Conservation (phyloP, 202 grass and related monocot genomes). For the Musa balbisiana region DNA sequence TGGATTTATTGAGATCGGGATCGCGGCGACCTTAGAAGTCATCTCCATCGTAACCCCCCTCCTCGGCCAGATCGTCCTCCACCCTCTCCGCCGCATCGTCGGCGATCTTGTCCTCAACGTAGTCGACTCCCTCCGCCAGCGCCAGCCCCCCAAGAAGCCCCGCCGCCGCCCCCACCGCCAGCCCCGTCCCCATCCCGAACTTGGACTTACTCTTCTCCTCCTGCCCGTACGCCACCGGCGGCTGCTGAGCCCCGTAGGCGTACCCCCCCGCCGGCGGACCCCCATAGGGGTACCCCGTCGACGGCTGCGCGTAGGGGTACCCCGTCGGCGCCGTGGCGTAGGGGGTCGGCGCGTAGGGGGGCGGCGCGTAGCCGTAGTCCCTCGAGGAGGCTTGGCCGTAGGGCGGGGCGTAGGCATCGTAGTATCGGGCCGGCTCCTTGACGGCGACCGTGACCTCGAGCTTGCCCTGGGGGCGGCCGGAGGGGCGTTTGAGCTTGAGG, state of each 20-base stretch:
- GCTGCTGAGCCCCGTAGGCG: conserved; percentile 17
- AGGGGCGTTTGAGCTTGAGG: conserved; percentile 58
- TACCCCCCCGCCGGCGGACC: neutral
- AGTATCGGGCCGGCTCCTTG: conserved; percentile 34
- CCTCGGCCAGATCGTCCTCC: conserved; percentile 38
- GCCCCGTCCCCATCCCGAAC: conserved; percentile 63
- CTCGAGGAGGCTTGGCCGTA: conserved; percentile 9
- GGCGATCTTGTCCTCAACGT: conserved; percentile 66
- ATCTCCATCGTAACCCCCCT: conserved; percentile 12
- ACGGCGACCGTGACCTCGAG: conserved; percentile 46
- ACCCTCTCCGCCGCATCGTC: conserved; percentile 50
- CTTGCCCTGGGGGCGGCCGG: conserved; percentile 54
- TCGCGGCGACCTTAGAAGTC: neutral
- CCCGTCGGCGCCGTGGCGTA: conserved; percentile 7
- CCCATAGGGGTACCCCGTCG: neutral
- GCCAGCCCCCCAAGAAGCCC: conserved; percentile 66
- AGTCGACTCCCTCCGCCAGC: conserved; percentile 56
- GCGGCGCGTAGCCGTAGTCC: neutral
- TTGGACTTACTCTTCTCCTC: conserved; percentile 30
- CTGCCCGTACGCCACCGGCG: neutral
- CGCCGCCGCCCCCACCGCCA: conserved; percentile 67
- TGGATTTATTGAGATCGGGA: neutral
- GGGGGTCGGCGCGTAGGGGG: neutral
- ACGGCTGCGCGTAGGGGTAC: conserved; percentile 17
- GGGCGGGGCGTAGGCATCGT: conserved; percentile 25